phyloP scores from a whole-genome alignment of 1,284 basidiomycete genomes.

The Takashimella tepidaria region DNA sequence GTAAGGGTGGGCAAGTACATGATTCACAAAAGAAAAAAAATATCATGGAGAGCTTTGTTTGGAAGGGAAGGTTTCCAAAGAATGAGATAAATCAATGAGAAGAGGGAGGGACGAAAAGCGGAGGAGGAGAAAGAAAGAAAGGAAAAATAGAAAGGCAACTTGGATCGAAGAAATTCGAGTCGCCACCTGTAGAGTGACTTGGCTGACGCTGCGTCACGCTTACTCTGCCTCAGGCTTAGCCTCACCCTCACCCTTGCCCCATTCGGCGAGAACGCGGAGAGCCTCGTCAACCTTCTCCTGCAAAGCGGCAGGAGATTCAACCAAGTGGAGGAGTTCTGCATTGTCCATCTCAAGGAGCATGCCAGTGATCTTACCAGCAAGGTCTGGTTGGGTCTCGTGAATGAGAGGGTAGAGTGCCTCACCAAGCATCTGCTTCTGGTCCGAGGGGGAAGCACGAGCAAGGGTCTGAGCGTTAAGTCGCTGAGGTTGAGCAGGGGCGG shows the following conservation, averaged over 20 bases:
- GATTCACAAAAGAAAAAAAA: no score
- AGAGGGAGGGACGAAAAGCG: no score
- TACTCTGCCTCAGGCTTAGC: conserved; percentile 11
- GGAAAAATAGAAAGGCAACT: no score
- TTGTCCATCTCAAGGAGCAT: conserved; percentile 99
- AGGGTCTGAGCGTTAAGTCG: conserved; percentile 55
- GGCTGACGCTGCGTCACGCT: no score
- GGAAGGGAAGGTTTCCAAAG: no score
- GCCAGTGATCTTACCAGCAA: conserved; percentile 95
- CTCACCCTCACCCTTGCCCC: conserved; percentile 37
- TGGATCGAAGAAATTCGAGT: no score
- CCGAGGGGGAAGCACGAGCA: conserved; percentile 68
- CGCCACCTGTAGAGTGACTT: no score
- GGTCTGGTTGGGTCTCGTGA: conserved; percentile 67
- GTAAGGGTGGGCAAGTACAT: no score
- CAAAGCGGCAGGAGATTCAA: conserved; percentile 75
- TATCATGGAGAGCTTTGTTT: no score
- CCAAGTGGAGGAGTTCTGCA: conserved; percentile 74
- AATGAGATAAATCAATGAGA: no score
- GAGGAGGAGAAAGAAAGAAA: not conserved
- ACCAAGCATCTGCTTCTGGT: conserved; percentile 96
- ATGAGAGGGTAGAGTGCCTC: conserved; percentile 90
- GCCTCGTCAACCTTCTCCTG: conserved; percentile 85
- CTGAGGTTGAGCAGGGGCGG: conserved; percentile 27
- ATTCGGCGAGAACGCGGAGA: conserved; percentile 48